Evolutionary conservation across 1,139 yeast genomes (phyloP), one percentile per base, ranked within the genome.

Genomic region (Hyphopichia khmerensis): DNA sequence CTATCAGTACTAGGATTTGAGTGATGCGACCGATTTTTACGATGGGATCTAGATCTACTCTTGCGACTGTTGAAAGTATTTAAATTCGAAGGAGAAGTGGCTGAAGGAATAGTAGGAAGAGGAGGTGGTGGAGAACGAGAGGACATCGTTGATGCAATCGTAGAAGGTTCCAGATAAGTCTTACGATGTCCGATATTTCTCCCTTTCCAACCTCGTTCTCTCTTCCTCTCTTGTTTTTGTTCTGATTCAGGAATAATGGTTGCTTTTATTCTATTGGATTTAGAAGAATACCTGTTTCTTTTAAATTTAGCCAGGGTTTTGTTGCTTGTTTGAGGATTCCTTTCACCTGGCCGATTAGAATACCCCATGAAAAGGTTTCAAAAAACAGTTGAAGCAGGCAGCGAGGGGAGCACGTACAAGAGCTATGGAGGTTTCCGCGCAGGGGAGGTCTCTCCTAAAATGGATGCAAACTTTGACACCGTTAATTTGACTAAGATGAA

Each of bases 321-420:
- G 6, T 32, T 32, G 23, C 17, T 32, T 11, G 7, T 16, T 32
- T 32, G n/a, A 18, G 6, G 13, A 6, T 16, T 32, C 34, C 34
- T 32, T n/a, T 32, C 9, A 32, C 34, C 34, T 32, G 34, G 34
- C 34, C 23, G 34, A 32, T 32, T 16, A 32, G 34, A 17, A 32
- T 18, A 32, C 21, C 34, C 34, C 34, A 32, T 32, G 34, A 32
- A 32, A 31, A 6, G 34, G 21, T 32, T n/a, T 8, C 11, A 26
- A 21, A 21, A 21, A 21, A 21, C 5, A 21, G 24, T 5, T 5
- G 31, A n/a, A 13, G 31, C n/a, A n/a, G 5, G 6, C n/a, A n/a
- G n/a, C n/a, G n/a, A n/a, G 15, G 15, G 15, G 10, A 11, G 7
- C n/a, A 27, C 31, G 31, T 27, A 5, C n/a, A 27, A 4, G 15